Percentiles rank a stretch among this genome's conserved stretches.
phyloP scores from a whole-genome alignment of 2,329 filamentous ascomycete species.

The Trichoderma koningii region DNA sequence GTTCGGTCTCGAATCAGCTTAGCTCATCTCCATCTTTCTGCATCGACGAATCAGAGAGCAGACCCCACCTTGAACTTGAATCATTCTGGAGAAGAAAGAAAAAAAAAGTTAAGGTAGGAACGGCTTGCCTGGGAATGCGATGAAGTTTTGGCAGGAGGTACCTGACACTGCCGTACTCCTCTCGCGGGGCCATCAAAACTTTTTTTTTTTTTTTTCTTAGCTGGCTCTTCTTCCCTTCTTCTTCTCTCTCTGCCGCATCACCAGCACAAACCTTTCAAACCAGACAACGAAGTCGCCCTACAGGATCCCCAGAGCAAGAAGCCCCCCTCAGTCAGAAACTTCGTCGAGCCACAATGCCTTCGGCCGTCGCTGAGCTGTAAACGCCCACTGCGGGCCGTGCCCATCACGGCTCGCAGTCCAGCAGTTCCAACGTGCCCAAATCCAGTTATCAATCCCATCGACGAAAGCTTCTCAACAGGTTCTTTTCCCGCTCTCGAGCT shows the following conservation, averaged over 20 bases:
- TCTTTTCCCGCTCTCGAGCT: conserved; percentile 50
- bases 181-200: conserved; percentile 22
- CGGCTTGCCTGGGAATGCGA: not conserved
- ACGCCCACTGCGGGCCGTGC: conserved; percentile 74
- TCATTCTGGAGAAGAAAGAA: conserved; percentile 20
- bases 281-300: conserved; percentile 68
- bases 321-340: conserved; percentile 52
- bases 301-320: conserved; percentile 39
- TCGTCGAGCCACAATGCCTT: conserved; percentile 71
- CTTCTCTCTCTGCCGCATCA: conserved; percentile 31
- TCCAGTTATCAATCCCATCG: conserved; percentile 46
- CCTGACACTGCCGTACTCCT: conserved; percentile 26
- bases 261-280: conserved; percentile 39
- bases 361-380: conserved; percentile 90
- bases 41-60: conserved; percentile 30
- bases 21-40: conserved; percentile 21
- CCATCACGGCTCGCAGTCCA: conserved; percentile 72
- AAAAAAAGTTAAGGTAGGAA: conserved; percentile 8
- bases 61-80: conserved; percentile 29
- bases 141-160: conserved; percentile 27
- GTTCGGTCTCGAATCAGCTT: conserved; percentile 7
- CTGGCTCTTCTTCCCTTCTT: not conserved
- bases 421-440: conserved; percentile 74
- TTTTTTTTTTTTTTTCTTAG: conserved; percentile 25
- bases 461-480: conserved; percentile 66